Conservation (phyloP, 305 asterid species). For the Striga hermonthica region DNA sequence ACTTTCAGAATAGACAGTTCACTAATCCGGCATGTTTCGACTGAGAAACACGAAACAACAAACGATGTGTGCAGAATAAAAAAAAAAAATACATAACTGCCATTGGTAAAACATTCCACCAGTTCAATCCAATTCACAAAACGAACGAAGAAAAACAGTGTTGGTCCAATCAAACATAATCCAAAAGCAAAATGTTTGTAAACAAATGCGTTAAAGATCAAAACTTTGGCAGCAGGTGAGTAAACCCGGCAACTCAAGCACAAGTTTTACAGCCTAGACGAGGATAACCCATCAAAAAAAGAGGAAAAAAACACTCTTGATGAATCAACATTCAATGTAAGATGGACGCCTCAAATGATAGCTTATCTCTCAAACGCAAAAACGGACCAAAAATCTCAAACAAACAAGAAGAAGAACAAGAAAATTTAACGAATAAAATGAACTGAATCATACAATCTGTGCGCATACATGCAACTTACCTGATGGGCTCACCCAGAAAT, state of each 20-base stretch:
- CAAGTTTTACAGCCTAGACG: not conserved
- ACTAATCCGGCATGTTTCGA: too few species aligned
- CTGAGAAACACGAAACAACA: not conserved
- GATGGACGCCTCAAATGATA: not conserved
- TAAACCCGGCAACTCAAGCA: conserved; percentile 22
- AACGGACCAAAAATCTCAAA: conserved; percentile 8
- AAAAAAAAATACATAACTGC: not conserved
- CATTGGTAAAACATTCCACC: not conserved
- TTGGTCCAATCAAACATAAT: conserved; percentile 9
- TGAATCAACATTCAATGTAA: not conserved
- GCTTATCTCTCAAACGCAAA: not conserved
- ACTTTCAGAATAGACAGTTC: too few species aligned
- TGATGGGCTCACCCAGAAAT: conserved; percentile 31
- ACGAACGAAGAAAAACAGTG: not conserved
- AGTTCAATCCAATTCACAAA: not conserved
- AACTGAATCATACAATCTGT: not conserved
- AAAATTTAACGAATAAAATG: not conserved
- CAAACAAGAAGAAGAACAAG: not conserved
- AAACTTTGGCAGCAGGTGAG: conserved; percentile 12
- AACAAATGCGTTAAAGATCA: not conserved
- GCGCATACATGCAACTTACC: conserved; percentile 33
- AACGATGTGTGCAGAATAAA: conserved; percentile 15
- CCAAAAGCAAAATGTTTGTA: conserved; percentile 1
- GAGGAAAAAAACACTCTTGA: not conserved
- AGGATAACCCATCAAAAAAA: not conserved